Evolutionary conservation across 2,329 filamentous ascomycete species (phyloP).

Genomic region (Fusarium subtropicale): DNA sequence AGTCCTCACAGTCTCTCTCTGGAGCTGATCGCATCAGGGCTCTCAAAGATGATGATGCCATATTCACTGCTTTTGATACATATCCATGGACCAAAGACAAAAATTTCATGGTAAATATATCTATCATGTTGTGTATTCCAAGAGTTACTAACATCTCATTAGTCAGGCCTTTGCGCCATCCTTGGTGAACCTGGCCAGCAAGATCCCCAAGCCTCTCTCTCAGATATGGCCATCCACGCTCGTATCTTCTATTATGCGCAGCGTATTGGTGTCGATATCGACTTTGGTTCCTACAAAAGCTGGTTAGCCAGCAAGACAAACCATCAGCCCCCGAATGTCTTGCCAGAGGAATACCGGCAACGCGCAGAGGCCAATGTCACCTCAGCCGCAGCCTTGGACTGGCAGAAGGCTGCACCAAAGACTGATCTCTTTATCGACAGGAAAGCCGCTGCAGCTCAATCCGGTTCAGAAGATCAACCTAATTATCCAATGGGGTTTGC

Average conservation of each 20-base stretch:
- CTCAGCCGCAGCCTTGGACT: slow-evolving; percentile 50
- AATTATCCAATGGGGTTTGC: slow-evolving; percentile 86
- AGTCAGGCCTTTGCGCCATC: slow-evolving; percentile 73
- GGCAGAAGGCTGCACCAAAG: slow-evolving; percentile 64
- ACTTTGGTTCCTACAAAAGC: slow-evolving; percentile 74
- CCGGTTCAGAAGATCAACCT: slow-evolving; percentile 60
- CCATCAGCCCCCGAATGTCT: slow-evolving; percentile 52
- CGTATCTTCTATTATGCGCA: slow-evolving; percentile 74
- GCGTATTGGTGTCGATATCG: slow-evolving; percentile 64
- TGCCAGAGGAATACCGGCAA: slow-evolving; percentile 51
- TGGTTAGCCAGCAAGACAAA: slow-evolving; percentile 63
- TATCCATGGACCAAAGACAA: slow-evolving; percentile 77
- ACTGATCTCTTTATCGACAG: slow-evolving; percentile 60
- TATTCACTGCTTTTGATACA: slow-evolving; percentile 71
- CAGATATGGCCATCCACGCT: slow-evolving; percentile 72
- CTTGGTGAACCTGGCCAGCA: slow-evolving; percentile 63
- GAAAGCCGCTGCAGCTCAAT: slow-evolving; percentile 41
- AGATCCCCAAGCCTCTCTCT: slow-evolving; percentile 62
- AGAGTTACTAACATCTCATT: slow-evolving; percentile 1
- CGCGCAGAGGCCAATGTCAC: slow-evolving; percentile 18
- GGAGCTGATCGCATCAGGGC: slow-evolving; percentile 56
- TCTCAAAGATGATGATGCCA: slow-evolving; percentile 54
- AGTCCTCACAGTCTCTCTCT: slow-evolving; percentile 41
- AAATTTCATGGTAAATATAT: slow-evolving; percentile 69
- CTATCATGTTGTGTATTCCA: neutral